Percentiles rank a stretch among this genome's conserved stretches.
These are phyloP conservation scores for Leccinum solheimii DNA, from an alignment of 1,284 basidiomycete genomes.

Conservation along the genomic window DNA sequence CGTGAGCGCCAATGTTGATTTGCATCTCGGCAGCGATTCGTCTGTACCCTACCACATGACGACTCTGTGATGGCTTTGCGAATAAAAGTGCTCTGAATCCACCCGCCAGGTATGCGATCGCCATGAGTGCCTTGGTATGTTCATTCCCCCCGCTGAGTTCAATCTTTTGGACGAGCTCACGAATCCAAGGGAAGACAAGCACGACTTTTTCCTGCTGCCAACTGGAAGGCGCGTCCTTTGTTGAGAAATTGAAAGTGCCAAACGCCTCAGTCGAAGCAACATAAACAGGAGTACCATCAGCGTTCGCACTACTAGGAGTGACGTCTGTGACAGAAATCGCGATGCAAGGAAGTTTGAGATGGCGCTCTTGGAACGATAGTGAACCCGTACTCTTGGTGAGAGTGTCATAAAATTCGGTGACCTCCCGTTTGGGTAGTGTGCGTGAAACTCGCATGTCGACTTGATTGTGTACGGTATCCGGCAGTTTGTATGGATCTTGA, in stretches of 20 bases:
- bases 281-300: neutral
- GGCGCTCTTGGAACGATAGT: constrained; percentile 5
- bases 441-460: neutral
- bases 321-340: constrained; percentile 3
- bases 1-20: neutral
- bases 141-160: neutral
- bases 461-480: neutral
- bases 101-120: neutral
- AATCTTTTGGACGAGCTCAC: constrained; percentile 4
- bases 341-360: constrained; percentile 16
- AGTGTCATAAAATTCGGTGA: neutral
- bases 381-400: neutral
- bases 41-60: neutral
- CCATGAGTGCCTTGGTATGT: neutral
- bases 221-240: neutral
- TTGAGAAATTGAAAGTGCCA: constrained; percentile 1
- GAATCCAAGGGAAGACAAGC: constrained; percentile 18
- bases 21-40: neutral
- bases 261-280: constrained; percentile 1
- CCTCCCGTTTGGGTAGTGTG: neutral
- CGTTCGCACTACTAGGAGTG: neutral
- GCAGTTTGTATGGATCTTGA: neutral
- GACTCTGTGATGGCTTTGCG: neutral
- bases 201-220: neutral
- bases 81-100: neutral